Evolutionary conservation across 495 filamentous ascomycete species (phyloP).

Genomic region (Penicillium bialowiezense): DNA sequence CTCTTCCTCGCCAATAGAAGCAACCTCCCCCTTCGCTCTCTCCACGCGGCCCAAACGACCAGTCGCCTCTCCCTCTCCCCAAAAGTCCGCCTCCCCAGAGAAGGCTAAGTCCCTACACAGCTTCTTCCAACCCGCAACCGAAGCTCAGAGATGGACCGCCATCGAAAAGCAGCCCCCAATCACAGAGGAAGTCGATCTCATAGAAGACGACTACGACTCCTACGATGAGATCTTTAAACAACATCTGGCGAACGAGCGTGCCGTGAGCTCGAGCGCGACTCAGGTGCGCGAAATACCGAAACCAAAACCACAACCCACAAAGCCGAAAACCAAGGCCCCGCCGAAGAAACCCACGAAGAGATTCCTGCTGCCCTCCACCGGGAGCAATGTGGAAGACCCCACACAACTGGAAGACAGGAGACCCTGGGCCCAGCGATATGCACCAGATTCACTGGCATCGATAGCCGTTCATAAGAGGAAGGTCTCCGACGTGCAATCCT

Average conservation of each 20-base stretch:
- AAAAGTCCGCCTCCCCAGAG: conserved; percentile 11
- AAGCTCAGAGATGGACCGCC: conserved; percentile 35
- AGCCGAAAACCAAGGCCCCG: conserved; percentile 2
- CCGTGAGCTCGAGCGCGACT: conserved; percentile 4
- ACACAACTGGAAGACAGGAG: conserved; percentile 15
- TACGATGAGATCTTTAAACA: conserved; percentile 43
- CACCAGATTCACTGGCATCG: conserved; percentile 46
- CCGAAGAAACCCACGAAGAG: conserved; percentile 17
- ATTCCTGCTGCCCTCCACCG: conserved; percentile 22
- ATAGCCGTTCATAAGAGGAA: conserved; percentile 93
- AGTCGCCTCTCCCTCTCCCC: conserved; percentile 19
- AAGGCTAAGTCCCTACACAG: conserved; percentile 21
- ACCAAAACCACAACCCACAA: neutral
- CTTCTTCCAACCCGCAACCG: conserved; percentile 23
- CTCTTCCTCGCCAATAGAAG: conserved; percentile 1
- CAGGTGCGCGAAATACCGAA: conserved; percentile 8
- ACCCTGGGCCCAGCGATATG: conserved; percentile 87
- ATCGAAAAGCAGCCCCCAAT: conserved; percentile 16
- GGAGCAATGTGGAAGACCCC: neutral
- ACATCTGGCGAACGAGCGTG: conserved; percentile 11
- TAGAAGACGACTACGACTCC: conserved; percentile 52
- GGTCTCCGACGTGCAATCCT: conserved; percentile 76
- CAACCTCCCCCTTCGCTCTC: conserved; percentile 5
- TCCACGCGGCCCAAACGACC: conserved; percentile 14
- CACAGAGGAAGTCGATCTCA: conserved; percentile 30